A percentile compares a stretch with the other conserved stretches of the same genome.
These are phyloP conservation scores for Nakaseomyces glabratus DNA, from an alignment of 1,139 yeast genomes.

Conservation along the genomic window DNA sequence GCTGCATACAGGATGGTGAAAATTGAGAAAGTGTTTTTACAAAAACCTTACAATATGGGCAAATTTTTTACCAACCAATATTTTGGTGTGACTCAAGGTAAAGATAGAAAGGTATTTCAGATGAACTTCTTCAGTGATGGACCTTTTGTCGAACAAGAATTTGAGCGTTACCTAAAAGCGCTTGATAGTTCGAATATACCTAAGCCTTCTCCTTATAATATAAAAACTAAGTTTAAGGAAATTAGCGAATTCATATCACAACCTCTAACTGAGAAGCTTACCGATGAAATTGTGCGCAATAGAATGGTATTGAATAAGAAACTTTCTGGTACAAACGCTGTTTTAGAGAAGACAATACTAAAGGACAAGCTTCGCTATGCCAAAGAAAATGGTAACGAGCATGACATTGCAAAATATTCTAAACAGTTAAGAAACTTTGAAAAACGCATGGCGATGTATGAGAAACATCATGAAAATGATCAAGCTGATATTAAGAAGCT, in stretches of 20 bases:
- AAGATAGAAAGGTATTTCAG: constrained; percentile 57
- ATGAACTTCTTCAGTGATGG: constrained; percentile 76
- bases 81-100: constrained; percentile 47
- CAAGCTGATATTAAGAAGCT: constrained; percentile 31
- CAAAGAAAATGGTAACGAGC: constrained; percentile 49
- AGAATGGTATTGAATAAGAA: constrained; percentile 54
- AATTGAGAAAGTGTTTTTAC: constrained; percentile 54
- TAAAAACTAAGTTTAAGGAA: constrained; percentile 57
- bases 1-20: constrained; percentile 80
- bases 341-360: constrained; percentile 62
- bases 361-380: constrained; percentile 75
- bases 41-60: constrained; percentile 50
- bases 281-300: constrained; percentile 69
- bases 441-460: constrained; percentile 39
- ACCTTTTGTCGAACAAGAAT: constrained; percentile 59
- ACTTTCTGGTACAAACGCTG: constrained; percentile 64
- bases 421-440: constrained; percentile 37
- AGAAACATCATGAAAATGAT: constrained; percentile 32
- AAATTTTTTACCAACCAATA: constrained; percentile 50
- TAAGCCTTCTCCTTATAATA: constrained; percentile 52
- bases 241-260: constrained; percentile 53
- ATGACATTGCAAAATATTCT: constrained; percentile 39
- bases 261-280: constrained; percentile 64
- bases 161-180: constrained; percentile 55
- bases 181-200: constrained; percentile 50